Evolutionary conservation across 2,329 filamentous ascomycete species (phyloP).

Genomic region (Gyromitra esculenta): DNA sequence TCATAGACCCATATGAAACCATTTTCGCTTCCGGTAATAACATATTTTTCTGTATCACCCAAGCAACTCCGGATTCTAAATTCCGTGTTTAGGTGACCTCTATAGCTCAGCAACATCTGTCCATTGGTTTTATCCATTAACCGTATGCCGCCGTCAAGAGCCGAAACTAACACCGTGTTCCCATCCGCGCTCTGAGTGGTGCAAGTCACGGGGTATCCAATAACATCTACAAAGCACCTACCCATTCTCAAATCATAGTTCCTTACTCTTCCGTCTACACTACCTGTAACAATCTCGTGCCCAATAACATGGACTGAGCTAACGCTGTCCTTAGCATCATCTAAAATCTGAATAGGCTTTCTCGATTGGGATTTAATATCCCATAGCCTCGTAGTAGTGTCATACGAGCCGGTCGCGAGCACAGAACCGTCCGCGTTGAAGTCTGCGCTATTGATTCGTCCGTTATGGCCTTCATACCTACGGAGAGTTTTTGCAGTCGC

Average conservation of each 20-base stretch:
- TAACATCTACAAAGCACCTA: slow-evolving; percentile 55
- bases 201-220: slow-evolving; percentile 56
- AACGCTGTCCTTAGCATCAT: slow-evolving; percentile 77
- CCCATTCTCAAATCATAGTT: slow-evolving; percentile 58
- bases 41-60: slow-evolving; percentile 56
- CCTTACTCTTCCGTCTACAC: slow-evolving; percentile 57
- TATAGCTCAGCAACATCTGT: slow-evolving; percentile 56
- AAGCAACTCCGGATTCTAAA: slow-evolving; percentile 56
- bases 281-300: slow-evolving; percentile 55
- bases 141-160: slow-evolving; percentile 55
- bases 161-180: slow-evolving; percentile 55
- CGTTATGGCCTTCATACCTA: slow-evolving; percentile 77
- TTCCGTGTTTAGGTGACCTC: slow-evolving; percentile 56
- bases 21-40: slow-evolving; percentile 58
- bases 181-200: slow-evolving; percentile 54
- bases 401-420: slow-evolving; percentile 70
- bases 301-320: slow-evolving; percentile 61
- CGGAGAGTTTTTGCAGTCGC: slow-evolving; percentile 78
- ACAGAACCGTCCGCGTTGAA: slow-evolving; percentile 75
- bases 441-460: slow-evolving; percentile 78
- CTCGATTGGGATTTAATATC: slow-evolving; percentile 68
- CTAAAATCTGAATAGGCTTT: slow-evolving; percentile 76
- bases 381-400: slow-evolving; percentile 80
- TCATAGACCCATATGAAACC: slow-evolving; percentile 57
- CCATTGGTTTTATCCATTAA: slow-evolving; percentile 57